Evolutionary conservation across 352 stramenopile species (phyloP).

Genomic region (Paralagenidium karlingii): DNA sequence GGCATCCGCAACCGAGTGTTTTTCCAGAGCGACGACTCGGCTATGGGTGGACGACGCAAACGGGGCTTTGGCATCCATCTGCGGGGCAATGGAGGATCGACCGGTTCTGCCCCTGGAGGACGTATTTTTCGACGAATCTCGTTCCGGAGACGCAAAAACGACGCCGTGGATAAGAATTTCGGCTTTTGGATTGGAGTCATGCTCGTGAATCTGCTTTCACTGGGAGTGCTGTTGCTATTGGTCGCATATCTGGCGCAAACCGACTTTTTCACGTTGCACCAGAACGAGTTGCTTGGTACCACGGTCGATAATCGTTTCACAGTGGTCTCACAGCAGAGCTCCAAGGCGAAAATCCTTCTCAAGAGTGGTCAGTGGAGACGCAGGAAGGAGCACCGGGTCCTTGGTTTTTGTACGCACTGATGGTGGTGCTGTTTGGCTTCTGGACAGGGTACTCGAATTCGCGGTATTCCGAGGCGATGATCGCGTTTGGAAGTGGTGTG

Average conservation of each 20-base stretch:
- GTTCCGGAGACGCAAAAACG: slow-evolving; percentile 33
- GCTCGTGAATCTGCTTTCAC: slow-evolving; percentile 50
- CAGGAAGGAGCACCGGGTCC: not conserved
- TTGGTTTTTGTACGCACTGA: not conserved
- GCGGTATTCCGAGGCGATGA: slow-evolving; percentile 50
- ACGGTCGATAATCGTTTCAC: slow-evolving; percentile 76
- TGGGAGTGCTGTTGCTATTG: slow-evolving; percentile 40
- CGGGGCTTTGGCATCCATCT: slow-evolving; percentile 27
- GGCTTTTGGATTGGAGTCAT: slow-evolving; percentile 68
- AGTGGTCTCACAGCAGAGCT: slow-evolving; percentile 50
- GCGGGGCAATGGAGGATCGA: slow-evolving; percentile 14
- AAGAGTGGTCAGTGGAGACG: slow-evolving; percentile 40
- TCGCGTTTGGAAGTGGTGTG: slow-evolving; percentile 48
- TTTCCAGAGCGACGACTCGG: no score
- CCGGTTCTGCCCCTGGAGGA: slow-evolving; percentile 17
- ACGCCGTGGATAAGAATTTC: slow-evolving; percentile 20
- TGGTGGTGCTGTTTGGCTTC: no score
- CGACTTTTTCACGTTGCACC: slow-evolving; percentile 73
- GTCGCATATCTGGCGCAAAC: slow-evolving; percentile 63
- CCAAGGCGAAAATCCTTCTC: slow-evolving; percentile 51
- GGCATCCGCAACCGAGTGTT: slow-evolving; percentile 10
- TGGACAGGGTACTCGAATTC: slow-evolving; percentile 70
- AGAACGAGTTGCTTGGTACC: slow-evolving; percentile 66
- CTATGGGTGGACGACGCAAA: slow-evolving; percentile 14
- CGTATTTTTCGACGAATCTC: slow-evolving; percentile 39